Percentiles rank a stretch among this genome's conserved stretches.
Evolutionary conservation across 441 rosid species (phyloP).

Genomic region (Melastoma candidum): DNA sequence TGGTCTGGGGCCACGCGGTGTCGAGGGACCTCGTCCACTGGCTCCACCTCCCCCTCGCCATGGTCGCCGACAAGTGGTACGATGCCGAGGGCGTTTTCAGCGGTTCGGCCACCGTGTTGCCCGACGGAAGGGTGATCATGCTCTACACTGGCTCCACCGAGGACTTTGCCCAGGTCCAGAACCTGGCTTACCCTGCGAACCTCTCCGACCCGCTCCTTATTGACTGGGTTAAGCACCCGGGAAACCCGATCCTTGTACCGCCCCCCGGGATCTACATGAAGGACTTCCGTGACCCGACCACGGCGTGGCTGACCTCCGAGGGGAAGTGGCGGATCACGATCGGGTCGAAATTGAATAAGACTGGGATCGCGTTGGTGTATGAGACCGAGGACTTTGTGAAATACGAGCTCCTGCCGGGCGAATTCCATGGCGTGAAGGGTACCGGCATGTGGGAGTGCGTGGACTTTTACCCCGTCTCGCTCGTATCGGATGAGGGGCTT

Average conservation of each 20-base stretch:
- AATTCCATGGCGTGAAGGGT: conserved; percentile 51
- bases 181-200: conserved; percentile 83
- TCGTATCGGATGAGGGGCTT: conserved; percentile 30
- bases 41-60: conserved; percentile 74
- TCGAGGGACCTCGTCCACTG: conserved; percentile 80
- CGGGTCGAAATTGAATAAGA: conserved; percentile 59
- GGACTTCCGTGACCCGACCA: conserved; percentile 93
- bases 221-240: conserved; percentile 64
- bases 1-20: conserved; percentile 97
- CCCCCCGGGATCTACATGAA: conserved; percentile 47
- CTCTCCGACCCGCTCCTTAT: conserved; percentile 68
- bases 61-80: conserved; percentile 81
- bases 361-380: conserved; percentile 67
- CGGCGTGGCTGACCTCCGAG: conserved; percentile 70
- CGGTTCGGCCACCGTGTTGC: conserved; percentile 79
- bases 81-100: conserved; percentile 91
- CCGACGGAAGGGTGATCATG: conserved; percentile 65
- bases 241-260: conserved; percentile 66
- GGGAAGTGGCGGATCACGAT: conserved; percentile 71
- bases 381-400: conserved; percentile 60
- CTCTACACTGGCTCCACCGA: conserved; percentile 77
- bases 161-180: conserved; percentile 70
- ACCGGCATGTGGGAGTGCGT: conserved; percentile 99
- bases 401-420: conserved; percentile 29
- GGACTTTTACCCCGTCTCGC: conserved; percentile 73